These are phyloP conservation scores for Clonostachys rosea DNA, from an alignment of 2,329 filamentous ascomycete genomes.

Conservation along the genomic window DNA sequence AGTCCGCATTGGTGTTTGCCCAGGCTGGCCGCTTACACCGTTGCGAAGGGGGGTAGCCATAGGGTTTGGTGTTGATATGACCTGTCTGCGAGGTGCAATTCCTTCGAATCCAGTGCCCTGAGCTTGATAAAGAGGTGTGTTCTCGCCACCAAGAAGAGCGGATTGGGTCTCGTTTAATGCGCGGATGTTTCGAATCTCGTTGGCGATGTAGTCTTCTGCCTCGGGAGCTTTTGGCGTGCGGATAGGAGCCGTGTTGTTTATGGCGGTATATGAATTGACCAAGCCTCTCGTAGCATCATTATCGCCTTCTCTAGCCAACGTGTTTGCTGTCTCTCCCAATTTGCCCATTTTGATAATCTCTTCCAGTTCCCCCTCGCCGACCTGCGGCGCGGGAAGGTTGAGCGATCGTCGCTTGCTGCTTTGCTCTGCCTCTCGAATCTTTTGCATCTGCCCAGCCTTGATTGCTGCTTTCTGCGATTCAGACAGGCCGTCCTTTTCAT, in stretches of 20 bases:
- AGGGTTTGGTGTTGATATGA: slow-evolving; percentile 88
- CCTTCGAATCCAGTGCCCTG: slow-evolving; percentile 81
- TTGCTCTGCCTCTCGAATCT: slow-evolving; percentile 91
- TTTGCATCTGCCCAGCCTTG: slow-evolving; percentile 91
- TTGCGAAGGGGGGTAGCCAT: slow-evolving; percentile 83
- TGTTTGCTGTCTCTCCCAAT: slow-evolving; percentile 80
- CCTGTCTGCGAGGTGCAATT: slow-evolving; percentile 73
- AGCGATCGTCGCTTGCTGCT: slow-evolving; percentile 86
- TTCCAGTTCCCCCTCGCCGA: slow-evolving; percentile 88
- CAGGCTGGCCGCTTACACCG: slow-evolving; percentile 62
- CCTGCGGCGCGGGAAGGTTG: slow-evolving; percentile 83
- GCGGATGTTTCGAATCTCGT: slow-evolving; percentile 91
- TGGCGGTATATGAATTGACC: slow-evolving; percentile 78
- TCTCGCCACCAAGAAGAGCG: slow-evolving; percentile 88
- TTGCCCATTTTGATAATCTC: slow-evolving; percentile 99
- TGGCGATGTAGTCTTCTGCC: slow-evolving; percentile 92
- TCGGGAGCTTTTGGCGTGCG: slow-evolving; percentile 87
- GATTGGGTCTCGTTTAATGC: slow-evolving; percentile 92
- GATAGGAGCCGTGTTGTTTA: slow-evolving; percentile 81
- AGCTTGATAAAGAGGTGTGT: slow-evolving; percentile 82
- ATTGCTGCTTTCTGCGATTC: slow-evolving; percentile 81
- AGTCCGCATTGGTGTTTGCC: slow-evolving; percentile 81
- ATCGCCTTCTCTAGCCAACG: slow-evolving; percentile 70
- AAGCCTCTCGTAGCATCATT: slow-evolving; percentile 82
- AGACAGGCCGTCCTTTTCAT: slow-evolving; percentile 76